Conservation (phyloP, 2,329 filamentous ascomycete species). For the Alternaria longipes region DNA sequence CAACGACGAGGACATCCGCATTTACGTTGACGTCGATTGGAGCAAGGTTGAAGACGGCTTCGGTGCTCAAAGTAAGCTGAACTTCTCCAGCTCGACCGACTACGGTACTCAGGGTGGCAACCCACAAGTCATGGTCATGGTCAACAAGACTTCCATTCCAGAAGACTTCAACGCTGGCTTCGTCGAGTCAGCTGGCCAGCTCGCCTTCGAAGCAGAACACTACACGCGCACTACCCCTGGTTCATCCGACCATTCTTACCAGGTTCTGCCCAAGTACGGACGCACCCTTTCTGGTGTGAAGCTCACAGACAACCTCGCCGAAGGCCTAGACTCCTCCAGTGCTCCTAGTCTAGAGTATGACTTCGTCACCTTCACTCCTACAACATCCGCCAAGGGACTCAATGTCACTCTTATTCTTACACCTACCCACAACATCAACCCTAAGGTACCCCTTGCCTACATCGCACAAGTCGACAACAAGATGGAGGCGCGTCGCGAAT, state of each 20-base stretch:
- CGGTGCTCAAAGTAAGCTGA: constrained; percentile 43
- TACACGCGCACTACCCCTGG: constrained; percentile 44
- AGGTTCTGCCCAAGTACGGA: constrained; percentile 47
- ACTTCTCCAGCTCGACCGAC: constrained; percentile 45
- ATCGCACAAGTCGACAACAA: constrained; percentile 59
- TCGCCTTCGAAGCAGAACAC: constrained; percentile 52
- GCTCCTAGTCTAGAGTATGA: constrained; percentile 50
- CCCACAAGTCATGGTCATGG: constrained; percentile 43
- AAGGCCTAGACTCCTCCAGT: constrained; percentile 37
- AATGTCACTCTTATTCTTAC: constrained; percentile 55
- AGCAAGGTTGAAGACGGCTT: constrained; percentile 36
- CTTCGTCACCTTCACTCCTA: constrained; percentile 49
- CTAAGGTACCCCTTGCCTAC: constrained; percentile 60
- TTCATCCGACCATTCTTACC: constrained; percentile 38
- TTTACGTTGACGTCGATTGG: constrained; percentile 53
- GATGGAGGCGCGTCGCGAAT: constrained; percentile 52
- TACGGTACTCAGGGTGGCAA: constrained; percentile 51
- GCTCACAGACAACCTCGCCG: constrained; percentile 38
- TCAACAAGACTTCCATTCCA: constrained; percentile 49
- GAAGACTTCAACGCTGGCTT: constrained; percentile 45
- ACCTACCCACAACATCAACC: constrained; percentile 61
- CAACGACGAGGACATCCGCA: constrained; percentile 42
- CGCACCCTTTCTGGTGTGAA: constrained; percentile 50
- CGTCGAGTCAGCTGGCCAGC: constrained; percentile 47
- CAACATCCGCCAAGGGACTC: constrained; percentile 41